Percentiles rank a stretch among this genome's conserved stretches.
phyloP scores from a whole-genome alignment of 148 eudicot species.

The Diospyros lotus region DNA sequence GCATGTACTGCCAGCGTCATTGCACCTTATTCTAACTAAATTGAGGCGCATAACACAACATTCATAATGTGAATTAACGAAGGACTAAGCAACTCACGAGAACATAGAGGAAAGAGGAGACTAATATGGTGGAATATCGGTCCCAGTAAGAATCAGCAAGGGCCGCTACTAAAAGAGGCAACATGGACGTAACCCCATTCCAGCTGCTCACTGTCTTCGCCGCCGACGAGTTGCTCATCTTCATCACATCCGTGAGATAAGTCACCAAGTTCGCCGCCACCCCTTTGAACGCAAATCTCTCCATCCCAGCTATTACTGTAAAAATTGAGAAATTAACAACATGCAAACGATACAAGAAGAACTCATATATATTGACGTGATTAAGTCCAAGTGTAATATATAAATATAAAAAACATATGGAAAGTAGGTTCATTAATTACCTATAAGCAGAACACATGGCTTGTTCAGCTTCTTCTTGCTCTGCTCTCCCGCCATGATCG shows the following conservation, averaged over 20 bases:
- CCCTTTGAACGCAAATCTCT: constrained; percentile 96
- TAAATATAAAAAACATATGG: no score
- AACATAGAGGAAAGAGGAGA: constrained; percentile 56
- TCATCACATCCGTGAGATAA: constrained; percentile 61
- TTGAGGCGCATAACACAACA: background rate
- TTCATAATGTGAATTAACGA: background rate
- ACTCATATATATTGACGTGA: no score
- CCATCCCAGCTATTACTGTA: constrained; percentile 81
- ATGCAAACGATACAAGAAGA: no score
- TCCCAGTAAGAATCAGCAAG: constrained; percentile 76
- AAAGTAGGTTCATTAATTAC: constrained; percentile 20
- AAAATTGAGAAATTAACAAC: no score
- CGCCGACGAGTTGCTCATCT: constrained; percentile 81
- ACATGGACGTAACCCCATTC: constrained; percentile 78
- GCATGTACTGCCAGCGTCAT: no score
- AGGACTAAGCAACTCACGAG: constrained; percentile 35
- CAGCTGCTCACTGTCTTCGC: constrained; percentile 83
- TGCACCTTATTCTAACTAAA: background rate
- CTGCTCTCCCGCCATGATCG: constrained; percentile 36
- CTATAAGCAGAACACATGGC: constrained; percentile 72
- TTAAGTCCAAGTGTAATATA: no score
- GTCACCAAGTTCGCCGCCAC: constrained; percentile 94
- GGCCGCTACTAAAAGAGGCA: constrained; percentile 79
- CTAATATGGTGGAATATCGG: constrained; percentile 55
- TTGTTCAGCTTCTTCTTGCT: constrained; percentile 42